Percentiles rank a stretch among this genome's conserved stretches.
These are phyloP conservation scores for Lippia alba DNA, from an alignment of 305 asterid species.

Conservation along the genomic window DNA sequence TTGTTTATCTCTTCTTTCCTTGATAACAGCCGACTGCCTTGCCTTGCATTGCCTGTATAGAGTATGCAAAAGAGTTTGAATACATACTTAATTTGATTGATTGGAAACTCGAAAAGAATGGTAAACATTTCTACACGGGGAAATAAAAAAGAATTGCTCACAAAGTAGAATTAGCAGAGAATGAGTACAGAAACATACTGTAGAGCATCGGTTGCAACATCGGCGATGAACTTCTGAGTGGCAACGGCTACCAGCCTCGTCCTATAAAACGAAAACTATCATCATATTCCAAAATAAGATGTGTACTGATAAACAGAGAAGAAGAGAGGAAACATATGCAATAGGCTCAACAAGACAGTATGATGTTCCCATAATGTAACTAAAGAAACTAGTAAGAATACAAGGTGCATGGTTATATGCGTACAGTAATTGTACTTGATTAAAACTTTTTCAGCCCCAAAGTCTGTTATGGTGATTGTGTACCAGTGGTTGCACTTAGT, in stretches of 20 bases:
- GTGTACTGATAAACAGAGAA: constrained; percentile 17
- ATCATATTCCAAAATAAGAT: constrained; percentile 16
- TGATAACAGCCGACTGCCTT: constrained; percentile 74
- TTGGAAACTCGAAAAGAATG: constrained; percentile 8
- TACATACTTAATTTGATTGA: neutral
- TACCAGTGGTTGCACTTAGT: neutral
- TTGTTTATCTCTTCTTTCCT: constrained; percentile 93
- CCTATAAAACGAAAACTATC: constrained; percentile 41
- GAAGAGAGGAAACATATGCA: constrained; percentile 3
- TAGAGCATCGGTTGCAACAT: constrained; percentile 94
- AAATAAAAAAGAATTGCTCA: neutral
- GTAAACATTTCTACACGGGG: neutral
- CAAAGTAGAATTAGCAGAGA: constrained; percentile 9
- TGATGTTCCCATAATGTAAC: neutral
- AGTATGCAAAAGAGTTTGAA: constrained; percentile 24
- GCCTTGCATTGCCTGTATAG: constrained; percentile 90
- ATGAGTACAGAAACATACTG: constrained; percentile 62
- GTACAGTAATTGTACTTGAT: neutral
- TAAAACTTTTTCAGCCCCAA: too few relatives aligned
- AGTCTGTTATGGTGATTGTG: too few relatives aligned
- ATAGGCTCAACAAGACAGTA: neutral
- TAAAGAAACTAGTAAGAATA: constrained; percentile 5
- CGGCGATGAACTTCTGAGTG: constrained; percentile 95
- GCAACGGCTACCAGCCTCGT: constrained; percentile 96
- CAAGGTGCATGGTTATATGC: too few relatives aligned